Conservation (phyloP, 345 rosid species). For the Ceriops decandra region DNA sequence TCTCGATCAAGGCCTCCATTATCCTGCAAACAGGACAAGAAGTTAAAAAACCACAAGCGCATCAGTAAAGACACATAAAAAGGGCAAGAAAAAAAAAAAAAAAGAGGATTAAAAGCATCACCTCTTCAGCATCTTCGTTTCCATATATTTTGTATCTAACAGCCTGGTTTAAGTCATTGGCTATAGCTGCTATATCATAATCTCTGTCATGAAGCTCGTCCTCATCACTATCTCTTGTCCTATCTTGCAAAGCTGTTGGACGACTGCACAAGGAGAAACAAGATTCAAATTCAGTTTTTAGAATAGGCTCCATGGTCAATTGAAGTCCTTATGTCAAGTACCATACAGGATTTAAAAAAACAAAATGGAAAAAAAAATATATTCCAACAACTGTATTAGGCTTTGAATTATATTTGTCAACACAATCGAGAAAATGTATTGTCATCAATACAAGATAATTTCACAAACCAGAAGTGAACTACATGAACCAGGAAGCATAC, state of each 20-base stretch:
- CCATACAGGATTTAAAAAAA: no score
- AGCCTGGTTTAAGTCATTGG: conserved; percentile 86
- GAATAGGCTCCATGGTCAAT: not conserved
- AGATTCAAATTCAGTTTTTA: not conserved
- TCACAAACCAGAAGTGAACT: no score
- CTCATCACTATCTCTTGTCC: conserved; percentile 87
- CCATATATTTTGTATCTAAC: conserved; percentile 87
- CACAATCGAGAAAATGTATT: no score
- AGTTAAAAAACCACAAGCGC: not conserved
- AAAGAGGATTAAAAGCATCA: conserved; percentile 10
- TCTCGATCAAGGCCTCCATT: conserved; percentile 68
- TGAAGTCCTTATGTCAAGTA: no score
- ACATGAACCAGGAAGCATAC: no score
- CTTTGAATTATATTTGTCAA: no score
- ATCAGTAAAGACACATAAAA: not conserved
- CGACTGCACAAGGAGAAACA: conserved; percentile 54
- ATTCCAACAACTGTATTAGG: no score
- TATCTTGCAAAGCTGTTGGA: conserved; percentile 87
- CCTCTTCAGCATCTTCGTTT: conserved; percentile 81
- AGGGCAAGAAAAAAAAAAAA: not conserved
- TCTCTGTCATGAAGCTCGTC: conserved; percentile 89
- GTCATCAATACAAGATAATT: no score
- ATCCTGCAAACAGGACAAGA: conserved; percentile 48
- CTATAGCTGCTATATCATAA: conserved; percentile 92
- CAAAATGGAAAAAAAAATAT: no score